Conservation (phyloP, 2,329 filamentous ascomycete species). For the Neurospora sp. region DNA sequence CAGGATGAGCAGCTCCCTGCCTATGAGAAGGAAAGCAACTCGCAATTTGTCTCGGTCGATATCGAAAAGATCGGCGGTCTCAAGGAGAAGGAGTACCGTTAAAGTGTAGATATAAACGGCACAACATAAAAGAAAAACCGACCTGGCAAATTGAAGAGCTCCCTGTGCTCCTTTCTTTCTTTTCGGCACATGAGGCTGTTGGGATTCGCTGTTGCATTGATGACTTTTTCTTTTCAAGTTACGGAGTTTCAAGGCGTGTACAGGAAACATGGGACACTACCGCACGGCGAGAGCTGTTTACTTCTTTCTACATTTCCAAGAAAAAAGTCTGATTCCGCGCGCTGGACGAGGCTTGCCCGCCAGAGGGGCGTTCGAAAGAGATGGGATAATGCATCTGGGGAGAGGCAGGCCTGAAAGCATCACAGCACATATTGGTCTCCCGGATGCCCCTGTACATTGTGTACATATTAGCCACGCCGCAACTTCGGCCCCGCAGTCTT, state of each 20-base stretch:
- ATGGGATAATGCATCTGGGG: background rate
- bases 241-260: slow-evolving; percentile 4
- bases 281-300: slow-evolving; percentile 3
- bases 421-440: background rate
- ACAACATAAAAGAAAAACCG: background rate
- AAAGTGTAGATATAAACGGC: slow-evolving; percentile 1
- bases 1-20: slow-evolving; percentile 73
- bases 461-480: background rate
- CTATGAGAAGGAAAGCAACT: slow-evolving; percentile 72
- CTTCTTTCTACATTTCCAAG: slow-evolving; percentile 1
- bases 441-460: slow-evolving; percentile 2
- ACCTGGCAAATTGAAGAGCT: background rate
- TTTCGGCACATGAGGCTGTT: background rate
- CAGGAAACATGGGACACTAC: slow-evolving; percentile 1
- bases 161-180: background rate
- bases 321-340: background rate
- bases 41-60: slow-evolving; percentile 86
- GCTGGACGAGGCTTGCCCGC: background rate
- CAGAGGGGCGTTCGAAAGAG: background rate
- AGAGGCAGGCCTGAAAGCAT: background rate
- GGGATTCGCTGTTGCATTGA: background rate
- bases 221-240: background rate
- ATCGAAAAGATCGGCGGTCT: slow-evolving; percentile 89
- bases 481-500: background rate
- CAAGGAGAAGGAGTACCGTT: slow-evolving; percentile 66